These are phyloP conservation scores for Pilatotrama ljubarskyi DNA, from an alignment of 768 basidiomycete species.

Conservation along the genomic window DNA sequence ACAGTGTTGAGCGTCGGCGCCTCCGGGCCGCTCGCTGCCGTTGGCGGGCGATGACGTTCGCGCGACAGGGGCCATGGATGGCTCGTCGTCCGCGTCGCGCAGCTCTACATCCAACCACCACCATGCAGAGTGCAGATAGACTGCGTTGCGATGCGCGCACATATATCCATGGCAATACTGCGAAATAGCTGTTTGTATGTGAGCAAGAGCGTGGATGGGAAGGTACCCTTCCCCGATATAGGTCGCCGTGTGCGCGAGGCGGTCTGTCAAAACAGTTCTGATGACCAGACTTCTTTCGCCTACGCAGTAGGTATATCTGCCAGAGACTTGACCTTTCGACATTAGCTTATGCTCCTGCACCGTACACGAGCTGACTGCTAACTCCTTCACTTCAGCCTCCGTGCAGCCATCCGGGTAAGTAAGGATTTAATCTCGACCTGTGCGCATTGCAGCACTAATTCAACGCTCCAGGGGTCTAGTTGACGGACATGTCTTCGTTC, in stretches of 20 bases:
- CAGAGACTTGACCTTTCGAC: neutral
- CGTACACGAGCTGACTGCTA: no score
- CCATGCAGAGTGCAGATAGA: no score
- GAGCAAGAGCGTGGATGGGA: neutral
- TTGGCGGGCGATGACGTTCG: neutral
- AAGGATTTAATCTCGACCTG: no score
- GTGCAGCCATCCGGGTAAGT: no score
- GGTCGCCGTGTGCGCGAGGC: constrained; percentile 14
- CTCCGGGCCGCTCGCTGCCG: neutral
- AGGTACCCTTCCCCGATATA: constrained; percentile 12
- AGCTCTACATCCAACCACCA: neutral
- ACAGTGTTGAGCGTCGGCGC: neutral
- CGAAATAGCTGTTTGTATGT: neutral
- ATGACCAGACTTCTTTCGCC: constrained; percentile 12
- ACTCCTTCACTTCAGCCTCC: neutral
- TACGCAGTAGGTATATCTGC: neutral
- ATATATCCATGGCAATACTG: neutral
- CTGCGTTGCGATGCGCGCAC: no score
- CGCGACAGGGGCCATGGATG: no score
- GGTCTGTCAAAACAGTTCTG: constrained; percentile 2
- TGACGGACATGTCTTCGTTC: constrained; percentile 26
- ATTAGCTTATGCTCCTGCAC: neutral
- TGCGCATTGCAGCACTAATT: neutral
- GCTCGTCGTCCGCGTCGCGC: no score
- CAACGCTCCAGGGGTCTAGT: neutral